phyloP scores from a whole-genome alignment of 2,329 filamentous ascomycete genomes.

The Penicillium sp. region DNA sequence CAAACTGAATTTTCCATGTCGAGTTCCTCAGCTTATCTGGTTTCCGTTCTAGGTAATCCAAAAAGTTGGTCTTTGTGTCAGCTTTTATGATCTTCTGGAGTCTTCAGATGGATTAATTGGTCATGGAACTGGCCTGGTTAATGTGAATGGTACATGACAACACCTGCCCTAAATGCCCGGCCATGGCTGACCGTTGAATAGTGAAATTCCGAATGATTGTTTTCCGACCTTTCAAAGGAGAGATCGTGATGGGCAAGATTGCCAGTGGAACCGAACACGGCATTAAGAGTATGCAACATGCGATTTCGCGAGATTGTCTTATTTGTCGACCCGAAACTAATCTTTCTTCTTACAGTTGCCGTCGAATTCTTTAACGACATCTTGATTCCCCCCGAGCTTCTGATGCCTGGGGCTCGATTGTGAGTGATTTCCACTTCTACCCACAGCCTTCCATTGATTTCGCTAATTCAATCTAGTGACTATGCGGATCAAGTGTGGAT shows the following conservation, averaged over 20 bases:
- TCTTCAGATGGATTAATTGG: conserved; percentile 93
- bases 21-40: neutral
- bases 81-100: conserved; percentile 87
- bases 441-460: too few species aligned
- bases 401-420: conserved; percentile 79
- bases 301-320: neutral
- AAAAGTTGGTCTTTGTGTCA: conserved; percentile 90
- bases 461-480: conserved; percentile 57
- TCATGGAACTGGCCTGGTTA: conserved; percentile 87
- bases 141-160: conserved; percentile 76
- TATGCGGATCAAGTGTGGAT: conserved; percentile 80
- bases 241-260: conserved; percentile 86
- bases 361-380: conserved; percentile 96
- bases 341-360: conserved; percentile 58
- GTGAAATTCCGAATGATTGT: conserved; percentile 93
- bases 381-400: conserved; percentile 72
- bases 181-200: conserved; percentile 39
- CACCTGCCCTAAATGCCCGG: neutral
- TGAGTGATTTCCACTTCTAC: conserved; percentile 58
- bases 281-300: conserved; percentile 65
- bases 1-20: neutral
- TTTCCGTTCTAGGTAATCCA: conserved; percentile 72
- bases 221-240: conserved; percentile 93
- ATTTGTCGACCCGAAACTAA: neutral
- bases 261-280: conserved; percentile 72